Conservation (phyloP, 202 grass and related monocot genomes). For the Alloteropsis angusta region DNA sequence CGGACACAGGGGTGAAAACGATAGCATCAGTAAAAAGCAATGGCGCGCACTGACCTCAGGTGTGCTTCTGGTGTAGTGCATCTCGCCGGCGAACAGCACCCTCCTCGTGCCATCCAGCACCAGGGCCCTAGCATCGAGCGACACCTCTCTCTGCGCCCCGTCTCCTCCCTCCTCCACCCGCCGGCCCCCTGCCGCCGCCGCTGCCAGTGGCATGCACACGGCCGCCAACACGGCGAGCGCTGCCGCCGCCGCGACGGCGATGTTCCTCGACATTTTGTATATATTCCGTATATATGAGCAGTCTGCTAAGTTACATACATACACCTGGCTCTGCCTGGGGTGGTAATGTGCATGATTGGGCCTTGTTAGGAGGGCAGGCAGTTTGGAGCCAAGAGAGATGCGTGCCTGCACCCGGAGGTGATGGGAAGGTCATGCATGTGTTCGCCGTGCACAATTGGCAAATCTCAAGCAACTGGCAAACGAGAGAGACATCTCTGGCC, state of each 20-base stretch:
- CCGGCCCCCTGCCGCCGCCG: neutral
- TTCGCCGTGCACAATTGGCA: neutral
- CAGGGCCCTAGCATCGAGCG: slow-evolving; percentile 42
- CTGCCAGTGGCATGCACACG: neutral
- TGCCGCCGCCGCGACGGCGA: neutral
- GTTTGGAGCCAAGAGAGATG: neutral
- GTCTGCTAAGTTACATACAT: neutral
- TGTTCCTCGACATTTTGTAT: neutral
- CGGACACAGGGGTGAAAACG: no score
- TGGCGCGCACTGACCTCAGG: slow-evolving; percentile 37
- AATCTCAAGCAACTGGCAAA: no score
- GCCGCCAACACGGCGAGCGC: neutral
- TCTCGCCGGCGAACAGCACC: slow-evolving; percentile 69
- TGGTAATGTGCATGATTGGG: neutral
- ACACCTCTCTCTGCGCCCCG: slow-evolving; percentile 14
- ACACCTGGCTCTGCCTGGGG: neutral
- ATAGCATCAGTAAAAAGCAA: no score
- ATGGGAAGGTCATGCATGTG: neutral
- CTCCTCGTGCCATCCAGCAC: slow-evolving; percentile 49
- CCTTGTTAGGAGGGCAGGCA: neutral
- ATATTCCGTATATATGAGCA: no score
- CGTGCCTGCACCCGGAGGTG: neutral
- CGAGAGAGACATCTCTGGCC: no score
- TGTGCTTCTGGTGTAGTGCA: slow-evolving; percentile 73
- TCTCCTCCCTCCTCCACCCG: neutral